A percentile compares a stretch with the other conserved stretches of the same genome.
phyloP scores from a whole-genome alignment of 306 rosid genomes.

The Pyrus communis region DNA sequence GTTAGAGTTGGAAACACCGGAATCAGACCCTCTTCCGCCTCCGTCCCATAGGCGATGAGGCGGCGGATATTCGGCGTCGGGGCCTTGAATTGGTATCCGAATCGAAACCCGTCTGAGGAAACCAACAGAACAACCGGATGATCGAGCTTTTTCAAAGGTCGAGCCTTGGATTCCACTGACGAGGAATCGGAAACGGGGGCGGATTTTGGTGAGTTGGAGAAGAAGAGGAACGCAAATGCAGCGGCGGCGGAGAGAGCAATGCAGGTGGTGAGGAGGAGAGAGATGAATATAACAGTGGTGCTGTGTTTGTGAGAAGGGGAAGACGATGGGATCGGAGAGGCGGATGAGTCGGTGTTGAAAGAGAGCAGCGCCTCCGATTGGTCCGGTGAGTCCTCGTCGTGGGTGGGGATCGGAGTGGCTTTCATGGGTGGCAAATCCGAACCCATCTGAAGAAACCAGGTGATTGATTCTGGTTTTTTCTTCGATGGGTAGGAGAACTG shows the following conservation, averaged over 20 bases:
- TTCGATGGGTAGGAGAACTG: background rate
- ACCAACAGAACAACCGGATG: conserved; percentile 59
- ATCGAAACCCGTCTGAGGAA: conserved; percentile 93
- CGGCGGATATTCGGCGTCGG: conserved; percentile 59
- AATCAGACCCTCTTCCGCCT: conserved; percentile 77
- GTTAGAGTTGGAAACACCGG: conserved; percentile 87
- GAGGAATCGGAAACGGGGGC: background rate
- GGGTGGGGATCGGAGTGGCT: conserved; percentile 33
- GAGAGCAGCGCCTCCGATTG: conserved; percentile 60
- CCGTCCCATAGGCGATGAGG: conserved; percentile 75
- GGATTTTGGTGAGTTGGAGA: conserved; percentile 31
- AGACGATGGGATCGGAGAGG: conserved; percentile 4
- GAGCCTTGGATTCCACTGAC: conserved; percentile 20
- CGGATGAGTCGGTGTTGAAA: conserved; percentile 46
- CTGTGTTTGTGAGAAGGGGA: conserved; percentile 23
- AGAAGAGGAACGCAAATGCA: conserved; percentile 66
- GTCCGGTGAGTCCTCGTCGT: conserved; percentile 37
- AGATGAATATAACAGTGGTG: conserved; percentile 43
- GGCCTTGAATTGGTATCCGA: conserved; percentile 93
- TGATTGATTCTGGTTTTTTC: background rate
- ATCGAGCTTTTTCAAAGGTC: conserved; percentile 54
- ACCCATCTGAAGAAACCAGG: conserved; percentile 34
- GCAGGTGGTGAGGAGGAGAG: conserved; percentile 48
- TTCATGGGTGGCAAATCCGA: conserved; percentile 41
- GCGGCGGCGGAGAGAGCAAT: conserved; percentile 57